A percentile compares a stretch with the other conserved stretches of the same genome.
phyloP scores from a whole-genome alignment of 371 early-diverging fungal species.

The Vittaforma corneae region DNA sequence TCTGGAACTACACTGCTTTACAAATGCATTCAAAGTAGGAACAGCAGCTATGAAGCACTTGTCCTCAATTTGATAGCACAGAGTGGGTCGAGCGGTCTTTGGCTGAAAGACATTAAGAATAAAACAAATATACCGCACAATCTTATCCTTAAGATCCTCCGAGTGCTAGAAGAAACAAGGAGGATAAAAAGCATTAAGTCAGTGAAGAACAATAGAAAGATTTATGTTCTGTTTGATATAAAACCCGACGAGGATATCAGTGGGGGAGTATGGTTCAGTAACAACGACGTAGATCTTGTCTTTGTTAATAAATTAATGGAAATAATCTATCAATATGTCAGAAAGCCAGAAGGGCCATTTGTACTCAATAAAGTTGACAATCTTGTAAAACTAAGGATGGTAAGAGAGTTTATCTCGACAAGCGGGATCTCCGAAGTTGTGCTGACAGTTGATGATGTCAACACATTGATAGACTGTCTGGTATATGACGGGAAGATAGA shows the following conservation, averaged over 20 bases:
- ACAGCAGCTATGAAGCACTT: constrained; percentile 49
- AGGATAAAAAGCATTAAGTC: constrained; percentile 80
- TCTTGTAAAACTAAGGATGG: constrained; percentile 31
- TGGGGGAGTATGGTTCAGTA: constrained; percentile 89
- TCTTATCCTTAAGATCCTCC: constrained; percentile 69
- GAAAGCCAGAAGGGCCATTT: constrained; percentile 55
- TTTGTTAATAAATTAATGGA: constrained; percentile 73
- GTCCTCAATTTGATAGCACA: constrained; percentile 45
- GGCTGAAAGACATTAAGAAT: constrained; percentile 74
- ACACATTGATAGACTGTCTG: constrained; percentile 68
- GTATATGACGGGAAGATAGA: constrained; percentile 76
- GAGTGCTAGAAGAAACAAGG: constrained; percentile 68
- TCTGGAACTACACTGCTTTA: constrained; percentile 40
- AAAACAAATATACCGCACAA: constrained; percentile 71
- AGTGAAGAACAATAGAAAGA: constrained; percentile 70
- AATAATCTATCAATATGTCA: constrained; percentile 68
- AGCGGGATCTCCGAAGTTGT: constrained; percentile 59
- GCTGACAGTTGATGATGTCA: constrained; percentile 66
- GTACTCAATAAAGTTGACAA: constrained; percentile 28
- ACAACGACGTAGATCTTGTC: constrained; percentile 80
- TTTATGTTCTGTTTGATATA: constrained; percentile 78
- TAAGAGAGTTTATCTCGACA: constrained; percentile 39
- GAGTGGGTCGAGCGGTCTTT: constrained; percentile 61
- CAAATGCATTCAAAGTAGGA: constrained; percentile 13
- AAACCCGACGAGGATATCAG: constrained; percentile 79